phyloP scores from a whole-genome alignment of 495 filamentous ascomycete species.

The Terfezia claveryi region DNA sequence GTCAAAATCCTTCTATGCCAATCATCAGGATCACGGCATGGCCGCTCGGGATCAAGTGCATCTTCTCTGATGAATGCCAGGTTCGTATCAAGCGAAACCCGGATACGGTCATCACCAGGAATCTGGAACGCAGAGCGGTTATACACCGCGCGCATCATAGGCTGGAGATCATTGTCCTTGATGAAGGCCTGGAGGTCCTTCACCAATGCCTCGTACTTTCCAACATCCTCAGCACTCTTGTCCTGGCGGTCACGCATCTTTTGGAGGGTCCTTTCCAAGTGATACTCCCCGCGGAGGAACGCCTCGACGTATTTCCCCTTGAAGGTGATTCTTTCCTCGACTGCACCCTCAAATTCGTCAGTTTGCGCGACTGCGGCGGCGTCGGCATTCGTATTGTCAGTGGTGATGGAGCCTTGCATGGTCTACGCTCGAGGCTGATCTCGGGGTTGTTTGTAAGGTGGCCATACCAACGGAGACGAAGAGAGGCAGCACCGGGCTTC shows the following conservation, averaged over 20 bases:
- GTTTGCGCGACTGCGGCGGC: background rate
- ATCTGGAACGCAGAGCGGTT: slow-evolving; percentile 92
- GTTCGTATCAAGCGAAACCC: slow-evolving; percentile 81
- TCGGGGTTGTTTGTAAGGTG: slow-evolving; percentile 55
- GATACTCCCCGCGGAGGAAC: slow-evolving; percentile 70
- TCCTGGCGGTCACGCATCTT: slow-evolving; percentile 54
- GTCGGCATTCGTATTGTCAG: slow-evolving; percentile 45
- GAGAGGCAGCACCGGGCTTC: slow-evolving; percentile 51
- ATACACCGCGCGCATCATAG: slow-evolving; percentile 78
- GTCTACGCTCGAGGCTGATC: slow-evolving; percentile 70
- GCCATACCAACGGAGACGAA: slow-evolving; percentile 82
- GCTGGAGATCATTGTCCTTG: slow-evolving; percentile 52
- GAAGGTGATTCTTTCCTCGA: slow-evolving; percentile 56
- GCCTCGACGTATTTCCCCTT: slow-evolving; percentile 86
- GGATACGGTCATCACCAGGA: slow-evolving; percentile 70
- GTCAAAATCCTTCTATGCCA: slow-evolving; percentile 92
- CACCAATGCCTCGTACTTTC: slow-evolving; percentile 48
- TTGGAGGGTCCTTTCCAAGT: slow-evolving; percentile 70
- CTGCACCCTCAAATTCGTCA: slow-evolving; percentile 22
- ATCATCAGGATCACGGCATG: slow-evolving; percentile 63
- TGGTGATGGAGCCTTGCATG: slow-evolving; percentile 18
- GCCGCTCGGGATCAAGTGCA: slow-evolving; percentile 54
- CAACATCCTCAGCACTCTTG: slow-evolving; percentile 35
- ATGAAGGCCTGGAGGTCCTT: slow-evolving; percentile 63
- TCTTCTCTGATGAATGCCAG: slow-evolving; percentile 88